Evolutionary conservation across 2,329 filamentous ascomycete species (phyloP).

Genomic region (Lecanoromycetidae sp.): DNA sequence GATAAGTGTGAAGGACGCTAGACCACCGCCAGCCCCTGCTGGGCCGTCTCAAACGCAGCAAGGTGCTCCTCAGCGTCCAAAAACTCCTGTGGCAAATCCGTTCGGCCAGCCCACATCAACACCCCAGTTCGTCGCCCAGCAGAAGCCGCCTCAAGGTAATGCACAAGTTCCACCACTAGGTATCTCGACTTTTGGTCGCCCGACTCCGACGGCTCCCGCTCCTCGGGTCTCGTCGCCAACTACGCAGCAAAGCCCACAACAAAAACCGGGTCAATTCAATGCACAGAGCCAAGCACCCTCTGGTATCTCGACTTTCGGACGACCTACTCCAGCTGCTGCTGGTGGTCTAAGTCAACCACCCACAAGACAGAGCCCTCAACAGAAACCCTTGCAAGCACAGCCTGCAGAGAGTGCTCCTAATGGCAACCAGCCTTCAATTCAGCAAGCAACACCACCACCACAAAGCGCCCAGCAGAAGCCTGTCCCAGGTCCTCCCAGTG

Average conservation of each 20-base stretch:
- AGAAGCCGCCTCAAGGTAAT: slow-evolving; percentile 6
- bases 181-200: neutral
- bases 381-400: neutral
- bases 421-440: neutral
- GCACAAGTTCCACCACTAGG: neutral
- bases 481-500: slow-evolving; percentile 23
- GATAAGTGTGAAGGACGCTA: slow-evolving; percentile 61
- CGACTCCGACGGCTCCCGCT: slow-evolving; percentile 15
- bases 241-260: slow-evolving; percentile 6
- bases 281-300: neutral
- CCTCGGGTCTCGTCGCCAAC: too few relatives aligned
- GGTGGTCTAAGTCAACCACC: neutral
- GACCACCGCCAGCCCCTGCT: slow-evolving; percentile 31
- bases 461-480: slow-evolving; percentile 16
- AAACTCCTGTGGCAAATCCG: slow-evolving; percentile 9
- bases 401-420: neutral
- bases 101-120: slow-evolving; percentile 10
- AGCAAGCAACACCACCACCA: neutral
- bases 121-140: slow-evolving; percentile 10
- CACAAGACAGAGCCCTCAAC: neutral
- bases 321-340: slow-evolving; percentile 5
- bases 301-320: slow-evolving; percentile 8
- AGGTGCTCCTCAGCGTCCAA: slow-evolving; percentile 14
- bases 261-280: slow-evolving; percentile 13
- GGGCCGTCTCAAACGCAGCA: slow-evolving; percentile 10